Evolutionary conservation across 805 yeast genomes (phyloP).

Genomic region (Candida xyloterini): DNA sequence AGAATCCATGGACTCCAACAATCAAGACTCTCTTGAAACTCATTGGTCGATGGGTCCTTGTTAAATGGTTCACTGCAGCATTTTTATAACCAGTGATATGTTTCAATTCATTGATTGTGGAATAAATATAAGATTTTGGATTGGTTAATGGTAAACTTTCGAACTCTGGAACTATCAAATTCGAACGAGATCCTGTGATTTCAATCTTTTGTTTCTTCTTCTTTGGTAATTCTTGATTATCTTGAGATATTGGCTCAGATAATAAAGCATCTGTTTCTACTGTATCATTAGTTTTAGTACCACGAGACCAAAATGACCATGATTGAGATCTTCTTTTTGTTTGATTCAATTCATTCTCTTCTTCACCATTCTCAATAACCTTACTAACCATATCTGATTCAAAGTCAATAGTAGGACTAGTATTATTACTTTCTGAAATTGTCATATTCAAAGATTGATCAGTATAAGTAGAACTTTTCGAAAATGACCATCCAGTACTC

Average conservation of each 20-base stretch:
- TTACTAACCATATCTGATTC: conserved; percentile 12
- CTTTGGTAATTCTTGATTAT: conserved; percentile 6
- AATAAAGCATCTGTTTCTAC: conserved; percentile 11
- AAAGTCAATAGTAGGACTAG: neutral
- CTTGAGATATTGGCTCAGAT: conserved; percentile 21
- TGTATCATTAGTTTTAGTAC: neutral
- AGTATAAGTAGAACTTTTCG: neutral
- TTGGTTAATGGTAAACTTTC: conserved; percentile 27
- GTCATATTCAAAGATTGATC: conserved; percentile 1
- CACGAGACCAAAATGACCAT: conserved; percentile 31
- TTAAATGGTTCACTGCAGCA: conserved; percentile 16
- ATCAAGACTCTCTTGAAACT: conserved; percentile 61
- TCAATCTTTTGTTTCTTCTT: conserved; percentile 12
- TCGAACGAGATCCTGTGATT: conserved; percentile 14
- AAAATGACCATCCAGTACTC: conserved; percentile 2
- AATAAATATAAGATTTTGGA: conserved; percentile 6
- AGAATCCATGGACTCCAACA: conserved; percentile 94
- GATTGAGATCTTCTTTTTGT: conserved; percentile 20
- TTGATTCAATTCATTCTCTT: neutral
- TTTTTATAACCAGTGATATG: conserved; percentile 17
- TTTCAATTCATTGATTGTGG: conserved; percentile 17
- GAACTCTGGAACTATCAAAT: conserved; percentile 30
- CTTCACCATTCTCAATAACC: conserved; percentile 14
- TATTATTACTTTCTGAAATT: neutral
- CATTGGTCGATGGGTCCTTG: conserved; percentile 22